Evolutionary conservation across 2,329 filamentous ascomycete species (phyloP), one percentile per base, ranked within the genome.

Genomic region (Curvularia sp.): DNA sequence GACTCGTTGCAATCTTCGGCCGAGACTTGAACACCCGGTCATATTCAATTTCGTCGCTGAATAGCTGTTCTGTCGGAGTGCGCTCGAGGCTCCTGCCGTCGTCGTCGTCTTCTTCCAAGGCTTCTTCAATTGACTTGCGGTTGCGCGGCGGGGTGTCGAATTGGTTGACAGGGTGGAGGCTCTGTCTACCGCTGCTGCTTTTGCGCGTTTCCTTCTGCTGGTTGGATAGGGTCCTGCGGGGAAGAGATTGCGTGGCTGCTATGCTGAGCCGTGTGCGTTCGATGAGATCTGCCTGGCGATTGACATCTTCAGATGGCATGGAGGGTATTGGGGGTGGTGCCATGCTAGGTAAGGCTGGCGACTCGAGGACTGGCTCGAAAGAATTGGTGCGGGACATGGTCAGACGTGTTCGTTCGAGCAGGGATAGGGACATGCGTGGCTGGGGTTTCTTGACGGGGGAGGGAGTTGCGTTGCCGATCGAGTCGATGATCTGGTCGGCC

Each of bases 241-340:
- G 67, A 3, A 69, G 63, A 1, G 86, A 84, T 48, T 65, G 56
- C 47, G 85, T 80, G 3, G 87, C 82, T 0, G 88, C 86, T 88
- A 97, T 94, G 18, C 91, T 93, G 53, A 92, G 83, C 18, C 90
- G 87, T 0, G 93, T 96, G 48, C 93, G 89, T 71, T 92, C 92
- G 4, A 89, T 85, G 35, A 77, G 67, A 0, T 89, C 80, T n/a
- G 68, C 56, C 60, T 69, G 69, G 12, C 61, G 68, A 54, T 81
- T 60, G 13, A 60, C 31, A 9, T 57, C 44, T 5, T 63, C 55
- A 33, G 56, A 63, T 28, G 62, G 62, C 48, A 58, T 55, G 4
- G 42, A 15, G 24, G 58, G 64, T 20, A 64, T 57, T 31, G 57
- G 64, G 22, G 64, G 58, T 10, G 60, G 54, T 3, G 61, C 63